phyloP scores from a whole-genome alignment of 139 green algal genomes.

The Edaphochlamys debaryana region DNA sequence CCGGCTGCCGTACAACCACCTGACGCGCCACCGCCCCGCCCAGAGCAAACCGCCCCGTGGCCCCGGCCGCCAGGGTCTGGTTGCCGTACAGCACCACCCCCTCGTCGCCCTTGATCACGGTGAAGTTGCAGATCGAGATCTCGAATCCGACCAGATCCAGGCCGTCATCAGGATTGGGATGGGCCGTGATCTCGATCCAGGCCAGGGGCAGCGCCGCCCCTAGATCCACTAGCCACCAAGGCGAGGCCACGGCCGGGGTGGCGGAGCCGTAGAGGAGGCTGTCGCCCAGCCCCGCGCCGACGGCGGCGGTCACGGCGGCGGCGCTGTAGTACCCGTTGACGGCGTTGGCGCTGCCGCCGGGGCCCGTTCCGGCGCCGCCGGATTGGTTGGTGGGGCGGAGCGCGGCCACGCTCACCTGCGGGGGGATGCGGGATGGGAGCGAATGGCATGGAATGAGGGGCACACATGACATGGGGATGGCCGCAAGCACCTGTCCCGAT shows the following conservation, averaged over 20 bases:
- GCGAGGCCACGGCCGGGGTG: background rate
- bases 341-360: slow-evolving; percentile 23
- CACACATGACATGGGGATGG: no score
- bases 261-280: background rate
- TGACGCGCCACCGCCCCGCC: slow-evolving; percentile 7
- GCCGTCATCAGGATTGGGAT: background rate
- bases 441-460: background rate
- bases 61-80: background rate
- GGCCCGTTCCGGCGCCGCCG: background rate
- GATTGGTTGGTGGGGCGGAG: slow-evolving; percentile 13
- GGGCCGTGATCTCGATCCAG: slow-evolving; percentile 7
- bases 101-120: background rate
- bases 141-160: background rate
- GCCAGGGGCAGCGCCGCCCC: slow-evolving; percentile 1
- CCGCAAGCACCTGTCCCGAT: no score
- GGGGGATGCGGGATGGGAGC: background rate
- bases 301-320: background rate
- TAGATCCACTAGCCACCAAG: slow-evolving; percentile 23
- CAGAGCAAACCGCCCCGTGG: background rate
- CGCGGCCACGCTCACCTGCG: background rate
- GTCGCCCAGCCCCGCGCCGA: background rate
- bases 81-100: background rate
- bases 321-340: slow-evolving; percentile 27
- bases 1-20: background rate
- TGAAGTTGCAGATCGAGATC: slow-evolving; percentile 1